phyloP scores from a whole-genome alignment of 2,329 filamentous ascomycete species.

The Tetracladium maxilliforme region DNA sequence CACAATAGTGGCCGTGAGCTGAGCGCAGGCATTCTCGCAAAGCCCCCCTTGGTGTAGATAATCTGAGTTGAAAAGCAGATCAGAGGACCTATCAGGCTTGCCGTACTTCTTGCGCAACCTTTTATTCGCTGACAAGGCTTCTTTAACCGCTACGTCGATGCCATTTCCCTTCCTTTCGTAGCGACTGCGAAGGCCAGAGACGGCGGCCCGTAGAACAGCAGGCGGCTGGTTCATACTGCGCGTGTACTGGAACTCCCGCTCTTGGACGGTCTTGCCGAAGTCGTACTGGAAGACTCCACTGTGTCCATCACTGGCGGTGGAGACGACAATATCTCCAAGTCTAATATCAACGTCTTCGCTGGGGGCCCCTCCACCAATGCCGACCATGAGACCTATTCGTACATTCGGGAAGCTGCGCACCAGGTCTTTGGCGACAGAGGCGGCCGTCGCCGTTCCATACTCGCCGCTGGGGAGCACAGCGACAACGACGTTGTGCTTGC shows the following conservation, averaged over 20 bases:
- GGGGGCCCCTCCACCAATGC: constrained; percentile 6
- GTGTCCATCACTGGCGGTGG: constrained; percentile 7
- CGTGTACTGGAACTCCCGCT: constrained; percentile 7
- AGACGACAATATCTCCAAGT: constrained; percentile 14
- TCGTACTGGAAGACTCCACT: constrained; percentile 8
- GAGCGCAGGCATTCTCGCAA: constrained; percentile 3
- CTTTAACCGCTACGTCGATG: constrained; percentile 7
- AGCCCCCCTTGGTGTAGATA: constrained; percentile 3
- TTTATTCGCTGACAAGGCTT: constrained; percentile 10
- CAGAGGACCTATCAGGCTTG: constrained; percentile 9
- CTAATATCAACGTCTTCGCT: constrained; percentile 9
- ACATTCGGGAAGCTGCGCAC: constrained; percentile 6
- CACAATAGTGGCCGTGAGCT: constrained; percentile 4
- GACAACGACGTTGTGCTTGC: constrained; percentile 8
- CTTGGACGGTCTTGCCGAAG: constrained; percentile 7
- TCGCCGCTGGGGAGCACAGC: constrained; percentile 5
- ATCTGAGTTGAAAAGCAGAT: constrained; percentile 12
- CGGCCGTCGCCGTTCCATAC: constrained; percentile 7
- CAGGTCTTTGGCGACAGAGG: constrained; percentile 7
- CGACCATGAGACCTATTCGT: constrained; percentile 6
- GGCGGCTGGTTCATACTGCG: constrained; percentile 9
- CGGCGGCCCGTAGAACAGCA: constrained; percentile 7
- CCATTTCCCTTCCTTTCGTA: constrained; percentile 7
- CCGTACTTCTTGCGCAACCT: constrained; percentile 12
- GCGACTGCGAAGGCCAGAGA: constrained; percentile 9